These are phyloP conservation scores for Trichosporon sp. DNA, from an alignment of 1,284 basidiomycete genomes.

Conservation along the genomic window DNA sequence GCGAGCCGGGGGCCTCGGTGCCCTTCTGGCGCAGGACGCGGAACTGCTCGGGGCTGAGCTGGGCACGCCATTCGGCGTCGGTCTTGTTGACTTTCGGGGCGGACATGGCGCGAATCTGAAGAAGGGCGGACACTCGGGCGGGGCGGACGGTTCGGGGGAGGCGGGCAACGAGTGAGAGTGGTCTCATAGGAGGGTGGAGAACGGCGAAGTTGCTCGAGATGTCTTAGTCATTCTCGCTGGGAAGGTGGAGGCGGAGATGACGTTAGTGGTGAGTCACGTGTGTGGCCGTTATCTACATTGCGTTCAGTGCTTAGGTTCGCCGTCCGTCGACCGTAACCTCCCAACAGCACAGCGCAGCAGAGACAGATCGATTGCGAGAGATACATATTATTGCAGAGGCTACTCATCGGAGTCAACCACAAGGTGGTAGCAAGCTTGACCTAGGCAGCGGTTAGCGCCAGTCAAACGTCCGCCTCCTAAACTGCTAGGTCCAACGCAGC, in stretches of 20 bases:
- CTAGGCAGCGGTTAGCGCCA: too few relatives aligned
- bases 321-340: too few relatives aligned
- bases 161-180: neutral
- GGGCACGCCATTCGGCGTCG: conserved; percentile 79
- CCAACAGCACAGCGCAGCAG: too few relatives aligned
- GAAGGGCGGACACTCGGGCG: neutral
- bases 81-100: conserved; percentile 55
- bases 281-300: neutral
- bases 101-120: conserved; percentile 11
- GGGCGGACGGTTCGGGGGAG: neutral
- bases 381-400: too few relatives aligned
- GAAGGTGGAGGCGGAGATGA: conserved; percentile 1
- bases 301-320: too few relatives aligned
- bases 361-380: too few relatives aligned
- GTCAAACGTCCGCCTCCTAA: too few relatives aligned
- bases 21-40: conserved; percentile 79
- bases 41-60: conserved; percentile 83
- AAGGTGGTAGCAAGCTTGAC: too few relatives aligned
- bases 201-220: neutral
- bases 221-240: neutral
- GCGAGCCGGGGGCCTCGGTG: conserved; percentile 73
- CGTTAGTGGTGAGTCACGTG: neutral
- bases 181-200: neutral
- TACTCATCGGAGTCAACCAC: too few relatives aligned
- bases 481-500: too few relatives aligned